Base-by-base conservation (phyloP, 1,139 yeast genomes). In the Candida neerlandica region DNA sequence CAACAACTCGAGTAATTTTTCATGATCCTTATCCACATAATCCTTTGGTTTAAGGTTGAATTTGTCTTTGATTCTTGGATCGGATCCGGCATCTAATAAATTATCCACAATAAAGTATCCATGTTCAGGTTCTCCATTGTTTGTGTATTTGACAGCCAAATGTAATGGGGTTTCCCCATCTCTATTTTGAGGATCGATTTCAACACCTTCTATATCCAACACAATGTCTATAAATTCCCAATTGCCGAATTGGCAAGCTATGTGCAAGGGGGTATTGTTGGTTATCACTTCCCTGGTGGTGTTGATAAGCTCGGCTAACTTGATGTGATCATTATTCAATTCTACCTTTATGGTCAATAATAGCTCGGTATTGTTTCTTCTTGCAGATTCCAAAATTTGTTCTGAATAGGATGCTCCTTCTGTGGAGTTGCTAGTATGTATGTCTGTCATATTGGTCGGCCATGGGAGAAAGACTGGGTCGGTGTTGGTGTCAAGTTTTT, bases 121-220 rank as follows among this genome's bases (percentile, higher is more conserved):
- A 66, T 87, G 94, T 53, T 89, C 97, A 0, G 94, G 88, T 62
- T 94, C 97, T 14, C 81, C 82, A 43, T 73, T 73, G 30, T 49
- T 48, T 21, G 92, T 77, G 63, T 88, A 91, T 57, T 81, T 81
- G 11, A 86, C 96, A 2, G 96, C 96, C 56, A 81, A 72, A 69
- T 94, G 98, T 58, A 94, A 77, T 10, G 99, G 98, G 1, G 98
- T 90, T 56, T 89, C 92, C 33, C 91, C 91, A 46, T 85, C 87
- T 41, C 84, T 75, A 65, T 89, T 89, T 43, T 71, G 66, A 0
- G 96, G 94, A 64, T 94, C 97, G 40, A 92, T 84, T 59, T 91
- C 97, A 21, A 92, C 92, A 2, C 96, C 97, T 54, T 89, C 96
- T 51, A 86, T 84, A 64, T 94, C 98, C 55, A 94, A 76, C 27